Base-by-base conservation (phyloP, 176 grass and related monocot species). In the Hordeum marinum region DNA sequence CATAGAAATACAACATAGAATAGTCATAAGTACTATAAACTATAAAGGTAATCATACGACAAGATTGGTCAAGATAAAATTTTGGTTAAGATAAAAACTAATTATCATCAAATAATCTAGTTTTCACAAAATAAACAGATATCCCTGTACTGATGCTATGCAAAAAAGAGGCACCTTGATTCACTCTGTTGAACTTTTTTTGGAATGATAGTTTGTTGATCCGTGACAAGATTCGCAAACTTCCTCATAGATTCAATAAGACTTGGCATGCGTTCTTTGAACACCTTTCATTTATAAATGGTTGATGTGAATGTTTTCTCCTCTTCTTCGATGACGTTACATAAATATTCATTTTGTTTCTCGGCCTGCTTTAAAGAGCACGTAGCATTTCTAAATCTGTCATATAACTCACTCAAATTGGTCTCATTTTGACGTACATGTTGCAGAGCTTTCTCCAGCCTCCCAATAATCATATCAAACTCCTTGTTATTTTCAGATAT, bases 281-380 rank as follows among this genome's bases (percentile, higher is more conserved):
- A 82, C 18, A 83, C 68, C 3, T 63, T 54, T 78, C 89, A 80
- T 80, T 76, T 84, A 50, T 75, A 69, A 80, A 89, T 3, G 12
- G 3, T 36, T 80, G 54, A 37, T 8, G 36, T 37, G 36, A 37
- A 37, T 37, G 8, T 37, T 37, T 37, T 37, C 36, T 37, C 36
- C 29, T 89, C 89, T 83, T 92, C 87, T 89, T 80, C 79, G 20
- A 89, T 48, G 63, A 66, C 25, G 15, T n/a, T 21, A 48, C 45
- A 62, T 24, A 92, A 80, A 62, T 43, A 23, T 36, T 76, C 65
- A 8, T 86, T 86, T 64, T 92, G 80, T 80, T 87, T 80, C 62
- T 87, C 80, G 21, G 64, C 15, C 45, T 89, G 31, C 60, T 84
- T 82, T 48, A 61, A 12, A 77, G 32, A 34, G 32, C 4, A 1